phyloP scores from a whole-genome alignment of 768 basidiomycete species.

The Termitomyces sp. region DNA sequence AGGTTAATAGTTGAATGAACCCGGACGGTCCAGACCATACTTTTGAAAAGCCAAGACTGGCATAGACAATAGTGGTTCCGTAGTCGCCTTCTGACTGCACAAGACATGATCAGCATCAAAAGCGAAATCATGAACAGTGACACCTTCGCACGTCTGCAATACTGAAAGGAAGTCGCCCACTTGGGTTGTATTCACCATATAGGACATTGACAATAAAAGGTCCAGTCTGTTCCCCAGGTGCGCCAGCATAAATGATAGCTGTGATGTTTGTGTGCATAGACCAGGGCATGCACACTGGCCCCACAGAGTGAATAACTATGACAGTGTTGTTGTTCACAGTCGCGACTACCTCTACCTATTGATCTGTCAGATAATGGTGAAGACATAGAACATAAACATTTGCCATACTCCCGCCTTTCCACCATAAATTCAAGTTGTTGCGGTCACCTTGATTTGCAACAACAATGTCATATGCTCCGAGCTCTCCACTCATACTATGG shows the following conservation, averaged over 20 bases:
- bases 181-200: conserved; percentile 75
- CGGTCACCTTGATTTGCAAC: conserved; percentile 61
- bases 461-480: conserved; percentile 57
- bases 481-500: conserved; percentile 45
- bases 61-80: conserved; percentile 41
- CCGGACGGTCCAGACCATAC: neutral
- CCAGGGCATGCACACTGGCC: conserved; percentile 71
- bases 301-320: conserved; percentile 77
- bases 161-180: conserved; percentile 64
- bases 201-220: conserved; percentile 77
- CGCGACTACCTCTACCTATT: conserved; percentile 53
- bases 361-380: conserved; percentile 14
- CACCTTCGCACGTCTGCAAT: conserved; percentile 54
- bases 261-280: conserved; percentile 72
- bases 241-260: conserved; percentile 53
- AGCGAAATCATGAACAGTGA: neutral
- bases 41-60: conserved; percentile 28
- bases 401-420: conserved; percentile 46
- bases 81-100: conserved; percentile 36
- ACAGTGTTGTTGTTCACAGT: conserved; percentile 71
- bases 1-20: neutral
- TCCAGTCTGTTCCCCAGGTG: conserved; percentile 75
- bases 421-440: conserved; percentile 59
- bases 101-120: neutral
- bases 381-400: conserved; percentile 1